Base-by-base conservation (phyloP, 2,329 filamentous ascomycete genomes). In the Leptodontidium sp. region DNA sequence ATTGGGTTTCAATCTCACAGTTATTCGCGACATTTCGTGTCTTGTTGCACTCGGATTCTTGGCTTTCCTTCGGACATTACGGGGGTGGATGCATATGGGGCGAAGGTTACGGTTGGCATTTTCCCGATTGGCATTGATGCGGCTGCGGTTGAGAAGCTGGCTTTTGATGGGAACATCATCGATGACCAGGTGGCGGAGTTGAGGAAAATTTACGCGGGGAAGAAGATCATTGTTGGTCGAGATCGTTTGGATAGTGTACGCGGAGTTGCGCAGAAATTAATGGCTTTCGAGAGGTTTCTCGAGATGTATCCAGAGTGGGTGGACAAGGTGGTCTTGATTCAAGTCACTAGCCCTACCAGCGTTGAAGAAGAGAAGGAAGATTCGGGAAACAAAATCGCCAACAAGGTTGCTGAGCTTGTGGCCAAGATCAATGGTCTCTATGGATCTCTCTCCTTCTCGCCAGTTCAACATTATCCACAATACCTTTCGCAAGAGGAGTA, bases 91-190 rank as follows among this genome's bases (percentile, higher is more conserved):
- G 93, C 93, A 3, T 97, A 95, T 77, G 95, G 94, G 8, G 88
- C 91, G 11, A 92, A 95, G 74, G 93, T 97, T 29, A 93, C 94
- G 63, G 93, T 98, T 24, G 94, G 95, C 67, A 93, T 97, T 17
- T 97, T 97, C 79, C 94, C 95, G 17, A 97, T 98, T 71, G 96
- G 95, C 45, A 97, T 98, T 74, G 93, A 98, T 79, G 93, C 91
- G n/a, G 87, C 87, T 70, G 90, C 91, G 70, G 93, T 96, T 17
- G 89, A 93, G 77, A 86, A 86, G 64, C 83, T 89, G 57, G 94
- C 94, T 0, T 97, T 93, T 81, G 88, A 88, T 4, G 85, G 90
- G 55, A 83, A 88, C 0, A 88, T 90, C 29, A 90, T 92, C 24
- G 88, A 92, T 66, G 89, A 93, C 77, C 93, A 90, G 68, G 86